These are phyloP conservation scores for Colletotrichum paranaense DNA, from an alignment of 2,329 filamentous ascomycete species.

Conservation along the genomic window DNA sequence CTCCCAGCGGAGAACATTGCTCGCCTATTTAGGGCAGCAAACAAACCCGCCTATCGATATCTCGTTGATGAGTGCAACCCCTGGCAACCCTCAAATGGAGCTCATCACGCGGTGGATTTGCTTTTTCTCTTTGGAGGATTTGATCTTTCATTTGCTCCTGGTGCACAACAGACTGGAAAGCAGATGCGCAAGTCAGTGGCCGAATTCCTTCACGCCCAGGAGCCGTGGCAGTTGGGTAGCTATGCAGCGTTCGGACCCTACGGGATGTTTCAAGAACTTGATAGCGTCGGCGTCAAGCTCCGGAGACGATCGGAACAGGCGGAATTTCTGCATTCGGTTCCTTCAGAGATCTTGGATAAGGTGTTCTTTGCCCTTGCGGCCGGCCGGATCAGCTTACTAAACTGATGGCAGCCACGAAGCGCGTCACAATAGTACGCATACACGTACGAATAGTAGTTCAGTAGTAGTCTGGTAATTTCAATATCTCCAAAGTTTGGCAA, in stretches of 20 bases:
- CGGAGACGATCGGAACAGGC: constrained; percentile 44
- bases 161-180: constrained; percentile 45
- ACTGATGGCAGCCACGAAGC: constrained; percentile 31
- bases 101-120: constrained; percentile 60
- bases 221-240: constrained; percentile 48
- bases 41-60: constrained; percentile 50
- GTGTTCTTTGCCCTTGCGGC: constrained; percentile 42
- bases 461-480: not conserved
- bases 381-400: constrained; percentile 55
- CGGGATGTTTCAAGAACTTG: constrained; percentile 47
- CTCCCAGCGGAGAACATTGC: constrained; percentile 40
- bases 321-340: constrained; percentile 42
- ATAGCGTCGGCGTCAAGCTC: constrained; percentile 42
- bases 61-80: constrained; percentile 58
- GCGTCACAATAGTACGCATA: too few species aligned
- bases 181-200: constrained; percentile 55
- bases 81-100: constrained; percentile 56
- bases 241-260: constrained; percentile 53
- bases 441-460: too few species aligned
- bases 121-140: constrained; percentile 55
- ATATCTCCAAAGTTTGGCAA: not conserved
- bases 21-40: constrained; percentile 31
- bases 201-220: constrained; percentile 47
- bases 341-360: constrained; percentile 38
- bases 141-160: constrained; percentile 47